Evolutionary conservation across 208 protist species (phyloP).

Genomic region (Phytomonas francai): DNA sequence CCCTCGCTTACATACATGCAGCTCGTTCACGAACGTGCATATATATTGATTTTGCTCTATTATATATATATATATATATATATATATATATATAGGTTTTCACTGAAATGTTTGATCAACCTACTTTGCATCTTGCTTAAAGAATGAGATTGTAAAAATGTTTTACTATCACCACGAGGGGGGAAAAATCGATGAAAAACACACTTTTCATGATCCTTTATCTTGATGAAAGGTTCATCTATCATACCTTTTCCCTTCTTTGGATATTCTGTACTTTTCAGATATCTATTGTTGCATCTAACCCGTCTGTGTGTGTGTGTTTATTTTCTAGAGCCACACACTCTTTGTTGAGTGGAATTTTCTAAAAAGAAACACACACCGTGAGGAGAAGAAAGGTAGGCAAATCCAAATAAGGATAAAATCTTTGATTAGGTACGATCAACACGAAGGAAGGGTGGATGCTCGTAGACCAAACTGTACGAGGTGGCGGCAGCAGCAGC

Average conservation of each 20-base stretch:
- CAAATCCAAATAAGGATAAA: conserved; percentile 7
- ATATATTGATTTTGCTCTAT: neutral
- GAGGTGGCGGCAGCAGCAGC: conserved; percentile 7
- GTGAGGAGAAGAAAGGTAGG: neutral
- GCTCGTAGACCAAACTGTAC: neutral
- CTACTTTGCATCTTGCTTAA: neutral
- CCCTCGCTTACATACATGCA: neutral
- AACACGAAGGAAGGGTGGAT: neutral
- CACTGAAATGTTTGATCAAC: neutral
- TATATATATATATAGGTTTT: neutral
- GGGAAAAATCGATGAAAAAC: no score
- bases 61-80: no score
- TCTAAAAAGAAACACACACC: neutral
- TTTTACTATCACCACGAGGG: no score
- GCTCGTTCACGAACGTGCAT: neutral
- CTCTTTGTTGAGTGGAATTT: neutral
- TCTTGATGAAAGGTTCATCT: neutral
- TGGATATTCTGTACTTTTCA: neutral
- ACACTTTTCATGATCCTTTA: neutral
- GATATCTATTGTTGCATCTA: conserved; percentile 2
- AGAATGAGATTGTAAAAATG: neutral
- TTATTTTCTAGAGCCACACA: neutral
- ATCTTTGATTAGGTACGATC: neutral
- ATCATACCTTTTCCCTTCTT: neutral
- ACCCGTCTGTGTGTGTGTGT: conserved; percentile 2